These are phyloP conservation scores for Polyporus arcularius DNA, from an alignment of 768 basidiomycete genomes.

Conservation along the genomic window DNA sequence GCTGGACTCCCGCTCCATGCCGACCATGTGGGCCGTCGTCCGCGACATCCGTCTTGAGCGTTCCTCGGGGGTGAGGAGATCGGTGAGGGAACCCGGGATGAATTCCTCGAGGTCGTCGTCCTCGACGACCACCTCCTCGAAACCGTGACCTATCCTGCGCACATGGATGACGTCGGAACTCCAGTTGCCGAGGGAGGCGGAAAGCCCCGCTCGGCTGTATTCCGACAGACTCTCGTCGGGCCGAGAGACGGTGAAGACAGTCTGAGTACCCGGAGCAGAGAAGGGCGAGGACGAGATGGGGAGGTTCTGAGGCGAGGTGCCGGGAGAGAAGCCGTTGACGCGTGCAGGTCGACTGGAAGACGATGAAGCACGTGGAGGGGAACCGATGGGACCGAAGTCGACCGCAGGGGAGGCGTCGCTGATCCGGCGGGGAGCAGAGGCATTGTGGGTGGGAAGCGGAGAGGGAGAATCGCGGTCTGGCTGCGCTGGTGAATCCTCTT, in stretches of 20 bases:
- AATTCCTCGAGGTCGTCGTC: constrained; percentile 88
- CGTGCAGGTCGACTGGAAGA: constrained; percentile 37
- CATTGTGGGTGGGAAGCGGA: constrained; percentile 53
- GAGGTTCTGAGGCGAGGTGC: constrained; percentile 53
- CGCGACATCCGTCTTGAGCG: constrained; percentile 79
- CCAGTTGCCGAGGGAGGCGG: constrained; percentile 64
- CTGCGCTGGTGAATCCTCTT: neutral
- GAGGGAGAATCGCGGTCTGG: constrained; percentile 36
- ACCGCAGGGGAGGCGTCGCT: constrained; percentile 39
- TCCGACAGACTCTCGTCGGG: constrained; percentile 32
- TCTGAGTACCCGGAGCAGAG: constrained; percentile 69
- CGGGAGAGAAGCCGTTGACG: constrained; percentile 53
- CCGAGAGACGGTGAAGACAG: constrained; percentile 48
- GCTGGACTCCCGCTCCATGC: constrained; percentile 22
- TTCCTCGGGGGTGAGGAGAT: constrained; percentile 88
- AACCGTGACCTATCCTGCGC: constrained; percentile 6
- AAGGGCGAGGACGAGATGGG: constrained; percentile 67
- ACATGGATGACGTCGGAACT: constrained; percentile 19
- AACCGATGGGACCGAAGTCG: constrained; percentile 84
- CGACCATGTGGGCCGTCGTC: constrained; percentile 43
- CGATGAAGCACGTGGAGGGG: constrained; percentile 57
- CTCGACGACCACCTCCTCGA: constrained; percentile 48
- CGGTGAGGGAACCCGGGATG: constrained; percentile 83
- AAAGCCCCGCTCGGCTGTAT: constrained; percentile 50
- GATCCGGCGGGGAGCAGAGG: constrained; percentile 52